Percentiles rank a stretch among this genome's conserved stretches.
Conservation (phyloP, 228 moss, liverwort and hornwort genomes). For the Sphagnum fallax region DNA sequence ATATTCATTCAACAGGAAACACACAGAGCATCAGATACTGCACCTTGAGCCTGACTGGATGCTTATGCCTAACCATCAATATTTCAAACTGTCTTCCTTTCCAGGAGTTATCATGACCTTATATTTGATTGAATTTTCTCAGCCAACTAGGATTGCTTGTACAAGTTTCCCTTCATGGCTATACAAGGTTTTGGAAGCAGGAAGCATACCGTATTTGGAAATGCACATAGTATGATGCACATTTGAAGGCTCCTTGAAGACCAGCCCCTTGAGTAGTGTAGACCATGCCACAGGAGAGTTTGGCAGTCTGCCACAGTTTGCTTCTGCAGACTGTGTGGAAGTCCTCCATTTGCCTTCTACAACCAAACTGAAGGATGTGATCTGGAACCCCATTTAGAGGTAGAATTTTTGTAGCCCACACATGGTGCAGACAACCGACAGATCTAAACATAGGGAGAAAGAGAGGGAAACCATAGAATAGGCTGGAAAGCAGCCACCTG, state of each 20-base stretch:
- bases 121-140: conserved; percentile 10
- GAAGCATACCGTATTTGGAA: conserved; percentile 51
- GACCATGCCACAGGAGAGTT: conserved; percentile 55
- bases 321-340: conserved; percentile 5
- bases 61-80: conserved; percentile 43
- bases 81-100: conserved; percentile 41
- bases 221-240: conserved; percentile 35
- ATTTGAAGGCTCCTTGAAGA: conserved; percentile 11
- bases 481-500: conserved; percentile 24
- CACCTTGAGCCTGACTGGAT: conserved; percentile 39
- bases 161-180: conserved; percentile 18
- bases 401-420: no score
- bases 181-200: conserved; percentile 28
- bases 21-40: conserved; percentile 22
- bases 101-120: conserved; percentile 11
- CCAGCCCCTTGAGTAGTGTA: conserved; percentile 44
- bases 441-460: no score
- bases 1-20: conserved; percentile 22
- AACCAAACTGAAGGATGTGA: conserved; percentile 52
- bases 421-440: no score
- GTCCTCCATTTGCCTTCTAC: conserved; percentile 41
- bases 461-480: background rate
- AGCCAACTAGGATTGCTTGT: conserved; percentile 3
- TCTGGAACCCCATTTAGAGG: conserved; percentile 20
- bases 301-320: conserved; percentile 6